Evolutionary conservation across 805 yeast genomes (phyloP).

Genomic region (Saccharomycopsis schoenii): DNA sequence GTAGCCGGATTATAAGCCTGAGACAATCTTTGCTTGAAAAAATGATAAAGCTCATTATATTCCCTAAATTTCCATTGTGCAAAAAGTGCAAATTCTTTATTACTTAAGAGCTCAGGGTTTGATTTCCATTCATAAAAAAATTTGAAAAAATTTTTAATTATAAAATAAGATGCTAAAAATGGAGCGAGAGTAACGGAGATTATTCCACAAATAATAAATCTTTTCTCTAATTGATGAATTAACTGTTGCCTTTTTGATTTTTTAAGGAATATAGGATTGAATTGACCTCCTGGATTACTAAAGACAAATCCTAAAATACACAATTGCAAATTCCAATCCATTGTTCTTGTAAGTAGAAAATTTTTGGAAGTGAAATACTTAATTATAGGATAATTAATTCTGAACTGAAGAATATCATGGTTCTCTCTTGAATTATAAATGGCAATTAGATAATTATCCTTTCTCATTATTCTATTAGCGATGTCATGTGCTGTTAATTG

Average conservation of each 20-base stretch:
- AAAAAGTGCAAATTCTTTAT: constrained; percentile 84
- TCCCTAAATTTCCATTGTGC: constrained; percentile 96
- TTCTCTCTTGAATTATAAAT: constrained; percentile 42
- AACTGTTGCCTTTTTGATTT: constrained; percentile 59
- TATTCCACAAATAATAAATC: constrained; percentile 83
- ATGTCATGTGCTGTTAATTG: constrained; percentile 86
- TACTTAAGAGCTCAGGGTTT: constrained; percentile 73
- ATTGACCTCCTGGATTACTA: constrained; percentile 64
- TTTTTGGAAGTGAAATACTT: constrained; percentile 24
- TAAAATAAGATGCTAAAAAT: constrained; percentile 72
- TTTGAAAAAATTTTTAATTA: constrained; percentile 74
- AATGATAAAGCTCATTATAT: constrained; percentile 84
- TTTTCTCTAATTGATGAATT: constrained; percentile 57
- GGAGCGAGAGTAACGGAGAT: constrained; percentile 80
- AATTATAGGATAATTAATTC: constrained; percentile 40
- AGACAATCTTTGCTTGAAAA: constrained; percentile 70
- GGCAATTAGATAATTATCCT: constrained; percentile 89
- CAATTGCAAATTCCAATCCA: constrained; percentile 89
- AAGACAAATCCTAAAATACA: constrained; percentile 84
- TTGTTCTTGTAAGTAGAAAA: constrained; percentile 60
- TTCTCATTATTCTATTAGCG: constrained; percentile 92
- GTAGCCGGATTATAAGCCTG: constrained; percentile 73
- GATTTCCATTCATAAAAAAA: constrained; percentile 89
- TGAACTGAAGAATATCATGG: constrained; percentile 59
- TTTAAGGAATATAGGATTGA: constrained; percentile 60